phyloP scores from a whole-genome alignment of 78 protist genomes.

The Dictyostelium firmibasis region DNA sequence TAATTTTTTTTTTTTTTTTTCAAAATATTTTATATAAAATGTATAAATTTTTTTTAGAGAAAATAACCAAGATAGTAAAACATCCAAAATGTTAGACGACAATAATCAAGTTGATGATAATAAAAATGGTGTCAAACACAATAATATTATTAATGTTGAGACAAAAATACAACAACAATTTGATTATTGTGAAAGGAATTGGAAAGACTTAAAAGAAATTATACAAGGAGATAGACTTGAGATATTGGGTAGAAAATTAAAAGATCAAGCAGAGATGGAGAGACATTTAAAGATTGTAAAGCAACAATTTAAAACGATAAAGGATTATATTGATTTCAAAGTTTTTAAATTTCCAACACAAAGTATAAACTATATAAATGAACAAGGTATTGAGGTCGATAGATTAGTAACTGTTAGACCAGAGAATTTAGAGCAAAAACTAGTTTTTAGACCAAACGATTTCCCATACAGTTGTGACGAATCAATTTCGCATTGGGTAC shows the following conservation, averaged over 20 bases:
- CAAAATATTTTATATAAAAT: too few species aligned
- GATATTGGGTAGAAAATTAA: slow-evolving; percentile 32
- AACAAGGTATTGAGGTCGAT: neutral
- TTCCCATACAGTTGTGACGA: slow-evolving; percentile 53
- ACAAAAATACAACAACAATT: neutral
- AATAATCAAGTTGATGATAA: neutral
- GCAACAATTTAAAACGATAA: neutral
- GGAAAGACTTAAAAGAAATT: slow-evolving; percentile 41
- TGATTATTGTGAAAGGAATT: neutral
- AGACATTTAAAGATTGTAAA: slow-evolving; percentile 2
- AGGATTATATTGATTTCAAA: slow-evolving; percentile 33
- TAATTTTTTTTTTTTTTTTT: neutral
- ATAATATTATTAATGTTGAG: neutral
- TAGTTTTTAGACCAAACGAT: slow-evolving; percentile 48
- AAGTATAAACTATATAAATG: neutral
- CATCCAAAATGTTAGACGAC: neutral
- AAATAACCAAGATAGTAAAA: neutral
- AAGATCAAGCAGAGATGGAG: neutral
- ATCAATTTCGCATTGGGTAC: slow-evolving; percentile 21
- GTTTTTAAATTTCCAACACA: slow-evolving; percentile 27
- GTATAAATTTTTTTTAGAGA: neutral
- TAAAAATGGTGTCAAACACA: neutral
- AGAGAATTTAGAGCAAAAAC: neutral
- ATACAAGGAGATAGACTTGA: slow-evolving; percentile 19
- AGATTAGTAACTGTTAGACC: neutral